A percentile compares a stretch with the other conserved stretches of the same genome.
These are phyloP conservation scores for Microdochium nivale DNA, from an alignment of 2,329 filamentous ascomycete genomes.

Conservation along the genomic window DNA sequence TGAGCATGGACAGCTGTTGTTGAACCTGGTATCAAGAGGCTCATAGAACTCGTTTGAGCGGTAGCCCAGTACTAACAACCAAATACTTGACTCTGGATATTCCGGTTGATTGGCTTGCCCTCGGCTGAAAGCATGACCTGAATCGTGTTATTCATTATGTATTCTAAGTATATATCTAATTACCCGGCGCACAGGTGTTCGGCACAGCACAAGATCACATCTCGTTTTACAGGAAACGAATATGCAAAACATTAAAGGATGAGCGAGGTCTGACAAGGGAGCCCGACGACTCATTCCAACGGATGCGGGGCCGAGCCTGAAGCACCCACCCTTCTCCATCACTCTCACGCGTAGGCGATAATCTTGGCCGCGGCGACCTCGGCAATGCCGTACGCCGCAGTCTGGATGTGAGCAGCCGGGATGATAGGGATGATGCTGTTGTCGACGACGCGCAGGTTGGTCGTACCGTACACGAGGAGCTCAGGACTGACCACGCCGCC, in stretches of 20 bases:
- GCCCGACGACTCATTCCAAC: neutral
- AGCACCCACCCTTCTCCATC: neutral
- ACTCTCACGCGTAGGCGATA: neutral
- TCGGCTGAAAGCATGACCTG: neutral
- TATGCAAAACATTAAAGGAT: neutral
- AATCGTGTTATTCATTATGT: neutral
- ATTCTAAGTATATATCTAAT: neutral
- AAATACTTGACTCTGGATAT: neutral
- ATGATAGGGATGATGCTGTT: constrained; percentile 39
- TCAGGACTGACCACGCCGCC: constrained; percentile 38
- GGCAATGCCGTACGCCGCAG: constrained; percentile 42
- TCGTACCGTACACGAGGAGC: constrained; percentile 40
- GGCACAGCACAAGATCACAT: neutral
- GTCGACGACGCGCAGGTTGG: constrained; percentile 39
- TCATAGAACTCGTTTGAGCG: neutral
- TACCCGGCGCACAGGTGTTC: neutral
- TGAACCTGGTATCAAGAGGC: neutral
- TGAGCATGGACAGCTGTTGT: no score
- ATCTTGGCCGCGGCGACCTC: constrained; percentile 28
- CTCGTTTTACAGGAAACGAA: neutral
- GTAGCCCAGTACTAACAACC: neutral
- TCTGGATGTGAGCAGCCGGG: constrained; percentile 39
- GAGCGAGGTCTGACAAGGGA: neutral
- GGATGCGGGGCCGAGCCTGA: neutral
- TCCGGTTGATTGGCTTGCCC: neutral